phyloP scores from a whole-genome alignment of 345 rosid species.

The Cochlearia excelsa region DNA sequence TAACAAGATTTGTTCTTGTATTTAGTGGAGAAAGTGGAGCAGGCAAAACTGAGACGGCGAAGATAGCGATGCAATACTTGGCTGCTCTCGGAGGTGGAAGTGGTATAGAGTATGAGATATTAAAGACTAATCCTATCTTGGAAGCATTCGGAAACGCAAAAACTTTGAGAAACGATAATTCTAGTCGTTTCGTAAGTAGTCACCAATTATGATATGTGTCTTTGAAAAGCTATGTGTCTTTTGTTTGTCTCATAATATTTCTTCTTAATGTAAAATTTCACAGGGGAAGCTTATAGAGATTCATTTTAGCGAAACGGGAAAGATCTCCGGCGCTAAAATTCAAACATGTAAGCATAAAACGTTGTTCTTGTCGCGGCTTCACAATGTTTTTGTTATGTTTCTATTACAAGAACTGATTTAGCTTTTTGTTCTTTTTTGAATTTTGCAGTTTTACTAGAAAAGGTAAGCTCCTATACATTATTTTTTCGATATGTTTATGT shows the following conservation, averaged over 20 bases:
- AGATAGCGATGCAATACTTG: constrained; percentile 97
- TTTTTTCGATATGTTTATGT: neutral
- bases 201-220: neutral
- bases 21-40: constrained; percentile 98
- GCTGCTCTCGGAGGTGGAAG: constrained; percentile 99
- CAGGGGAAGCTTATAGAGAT: constrained; percentile 92
- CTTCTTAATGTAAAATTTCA: constrained; percentile 20
- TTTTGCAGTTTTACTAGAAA: constrained; percentile 48
- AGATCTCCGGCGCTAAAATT: constrained; percentile 93
- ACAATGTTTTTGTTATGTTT: neutral
- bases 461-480: constrained; percentile 51
- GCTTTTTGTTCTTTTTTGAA: constrained; percentile 6
- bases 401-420: constrained; percentile 6
- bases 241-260: constrained; percentile 11
- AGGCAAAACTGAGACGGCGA: constrained; percentile 98
- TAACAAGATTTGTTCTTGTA: constrained; percentile 28
- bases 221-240: constrained; percentile 2
- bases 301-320: constrained; percentile 94
- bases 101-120: constrained; percentile 92
- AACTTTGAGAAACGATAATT: constrained; percentile 46
- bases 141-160: constrained; percentile 93
- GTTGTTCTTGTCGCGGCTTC: constrained; percentile 1
- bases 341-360: constrained; percentile 53
- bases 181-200: constrained; percentile 91
- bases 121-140: constrained; percentile 89